Base-by-base conservation (phyloP, 2,329 filamentous ascomycete species). In the Sporothrix protearum region DNA sequence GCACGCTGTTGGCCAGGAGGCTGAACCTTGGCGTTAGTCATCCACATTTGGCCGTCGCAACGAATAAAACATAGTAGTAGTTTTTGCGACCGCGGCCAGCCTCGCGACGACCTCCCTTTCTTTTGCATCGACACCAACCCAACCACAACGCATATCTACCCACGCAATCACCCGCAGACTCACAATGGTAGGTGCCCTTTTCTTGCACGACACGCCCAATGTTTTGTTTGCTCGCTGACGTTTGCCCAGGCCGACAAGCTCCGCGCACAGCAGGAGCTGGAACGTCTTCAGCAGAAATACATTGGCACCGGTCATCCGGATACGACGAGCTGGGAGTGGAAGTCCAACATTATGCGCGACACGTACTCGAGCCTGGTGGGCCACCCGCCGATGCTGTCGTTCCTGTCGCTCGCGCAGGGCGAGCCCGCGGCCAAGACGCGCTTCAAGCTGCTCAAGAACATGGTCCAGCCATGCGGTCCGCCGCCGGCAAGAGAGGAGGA, bases 271-370 rank as follows among this genome's bases (percentile, higher is more conserved):
- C 96, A 99, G 82, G 96, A 99, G 81, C 94, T 99, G 79, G 96
- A 99, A 83, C 91, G 94, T 75, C 92, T 98, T 22, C 96, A 99
- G 83, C 91, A 94, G 78, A 96, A 96, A 78, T 97, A 96, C 84
- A 87, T 99, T 78, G 96, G 96, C 76, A 98, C 96, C 3, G 96
- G 96, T 30, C 94, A 97, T 81, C 93, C 95, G 57, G 96, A 99
- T 83, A 98, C 95, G 16, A 97, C 94, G 33, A 96, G 93, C 81
- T 96, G 96, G 89, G 96, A 99, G 83, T 99, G 94, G 94, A 91
- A 91, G 68, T 94, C 92, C 73, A 99, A 98, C 83, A 95, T 98
- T 79, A 88, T 94, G 79, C 94, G 96, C 80, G 96, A 99, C 84
- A 96, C 91, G 28, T 94, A 95, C 79, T 89, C 94, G 25, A 94